Percentiles rank a stretch among this genome's conserved stretches.
Evolutionary conservation across 1,139 yeast species (phyloP).

Genomic region (Kazachstania sp.): DNA sequence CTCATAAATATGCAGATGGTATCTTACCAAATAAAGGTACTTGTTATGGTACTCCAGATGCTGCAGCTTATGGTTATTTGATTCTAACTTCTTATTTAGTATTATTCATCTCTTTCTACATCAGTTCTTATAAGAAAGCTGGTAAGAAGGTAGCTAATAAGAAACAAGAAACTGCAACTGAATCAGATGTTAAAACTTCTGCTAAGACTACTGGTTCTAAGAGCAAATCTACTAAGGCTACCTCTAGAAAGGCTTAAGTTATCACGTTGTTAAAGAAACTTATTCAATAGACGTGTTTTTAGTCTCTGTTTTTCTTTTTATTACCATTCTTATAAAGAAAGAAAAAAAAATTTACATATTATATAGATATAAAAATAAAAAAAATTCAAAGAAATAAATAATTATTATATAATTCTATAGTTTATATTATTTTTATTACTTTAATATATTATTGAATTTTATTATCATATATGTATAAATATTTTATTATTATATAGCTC

Average conservation of each 20-base stretch:
- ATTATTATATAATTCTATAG: too few species aligned
- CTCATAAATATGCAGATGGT: constrained; percentile 45
- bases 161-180: constrained; percentile 43
- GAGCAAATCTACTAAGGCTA: constrained; percentile 33
- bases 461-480: too few species aligned
- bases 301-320: background rate
- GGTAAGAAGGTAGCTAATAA: constrained; percentile 37
- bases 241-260: constrained; percentile 37
- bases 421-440: too few species aligned
- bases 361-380: background rate
- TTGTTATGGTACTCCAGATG: constrained; percentile 88
- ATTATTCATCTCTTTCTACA: constrained; percentile 88
- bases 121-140: constrained; percentile 62
- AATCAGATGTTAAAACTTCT: constrained; percentile 28
- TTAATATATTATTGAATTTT: too few species aligned
- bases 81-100: constrained; percentile 84
- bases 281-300: background rate
- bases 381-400: too few species aligned
- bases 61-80: constrained; percentile 85
- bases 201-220: constrained; percentile 34
- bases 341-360: background rate
- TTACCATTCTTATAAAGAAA: too few species aligned
- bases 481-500: background rate
- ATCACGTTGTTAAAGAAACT: too few species aligned
- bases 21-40: constrained; percentile 74